phyloP scores from a whole-genome alignment of 225 moss, liverwort and hornwort genomes.

The Pseudisothecium myosuroides region DNA sequence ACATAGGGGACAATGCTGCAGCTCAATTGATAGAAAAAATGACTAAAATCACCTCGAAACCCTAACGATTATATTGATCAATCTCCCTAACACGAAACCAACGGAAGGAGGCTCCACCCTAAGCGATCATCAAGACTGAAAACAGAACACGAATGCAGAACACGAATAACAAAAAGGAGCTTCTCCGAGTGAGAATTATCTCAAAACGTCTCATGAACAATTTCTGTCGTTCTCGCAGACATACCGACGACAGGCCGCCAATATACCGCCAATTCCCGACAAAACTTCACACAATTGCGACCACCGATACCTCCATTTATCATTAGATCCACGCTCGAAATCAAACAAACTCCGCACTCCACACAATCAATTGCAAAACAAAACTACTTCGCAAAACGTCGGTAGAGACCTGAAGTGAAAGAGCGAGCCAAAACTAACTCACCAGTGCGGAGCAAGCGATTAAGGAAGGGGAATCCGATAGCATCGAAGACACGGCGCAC shows the following conservation, averaged over 20 bases:
- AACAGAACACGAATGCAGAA: neutral
- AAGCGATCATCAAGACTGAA: neutral
- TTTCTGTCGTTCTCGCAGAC: neutral
- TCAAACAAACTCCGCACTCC: neutral
- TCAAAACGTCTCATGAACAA: neutral
- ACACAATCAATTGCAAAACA: neutral
- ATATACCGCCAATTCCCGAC: neutral
- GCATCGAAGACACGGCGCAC: conserved; percentile 81
- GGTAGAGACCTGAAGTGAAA: neutral
- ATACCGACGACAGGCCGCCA: neutral
- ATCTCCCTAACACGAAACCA: neutral
- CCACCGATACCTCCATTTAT: neutral
- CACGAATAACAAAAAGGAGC: neutral
- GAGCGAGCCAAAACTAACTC: neutral
- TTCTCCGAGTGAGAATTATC: neutral
- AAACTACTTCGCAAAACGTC: neutral
- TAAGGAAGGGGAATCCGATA: conserved; percentile 77
- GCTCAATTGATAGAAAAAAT: neutral
- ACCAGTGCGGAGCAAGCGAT: conserved; percentile 73
- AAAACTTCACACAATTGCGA: neutral
- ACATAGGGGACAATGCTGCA: neutral
- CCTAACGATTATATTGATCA: conserved; percentile 8
- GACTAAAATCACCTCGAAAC: neutral
- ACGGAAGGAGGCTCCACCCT: neutral
- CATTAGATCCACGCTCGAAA: neutral